phyloP scores from a whole-genome alignment of 331 rosid species.

The Quercus lobata region DNA sequence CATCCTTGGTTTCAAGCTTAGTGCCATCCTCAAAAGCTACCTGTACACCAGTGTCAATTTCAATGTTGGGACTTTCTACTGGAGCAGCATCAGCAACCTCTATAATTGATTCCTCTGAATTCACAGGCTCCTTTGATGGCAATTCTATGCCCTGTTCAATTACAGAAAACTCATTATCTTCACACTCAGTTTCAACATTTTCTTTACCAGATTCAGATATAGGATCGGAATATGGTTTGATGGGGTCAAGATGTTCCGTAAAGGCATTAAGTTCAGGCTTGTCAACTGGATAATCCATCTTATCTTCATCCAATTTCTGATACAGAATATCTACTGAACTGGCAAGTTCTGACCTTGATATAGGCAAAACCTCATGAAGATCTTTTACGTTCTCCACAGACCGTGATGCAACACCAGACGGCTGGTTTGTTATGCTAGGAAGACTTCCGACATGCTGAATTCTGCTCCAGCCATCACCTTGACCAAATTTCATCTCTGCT shows the following conservation, averaged over 20 bases:
- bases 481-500: conserved; percentile 25
- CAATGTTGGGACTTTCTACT: conserved; percentile 23
- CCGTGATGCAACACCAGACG: conserved; percentile 17
- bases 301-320: conserved; percentile 43
- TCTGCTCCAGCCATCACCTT: conserved; percentile 29
- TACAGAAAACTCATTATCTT: conserved; percentile 37
- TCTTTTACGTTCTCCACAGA: conserved; percentile 61
- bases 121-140: conserved; percentile 31
- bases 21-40: conserved; percentile 32
- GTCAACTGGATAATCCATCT: conserved; percentile 20
- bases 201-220: conserved; percentile 38
- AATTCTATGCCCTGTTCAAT: conserved; percentile 52
- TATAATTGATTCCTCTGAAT: conserved; percentile 26
- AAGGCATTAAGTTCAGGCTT: conserved; percentile 29
- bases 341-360: conserved; percentile 60
- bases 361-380: conserved; percentile 77
- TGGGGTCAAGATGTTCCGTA: conserved; percentile 35
- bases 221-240: conserved; percentile 22
- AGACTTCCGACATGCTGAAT: conserved; percentile 41
- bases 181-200: conserved; percentile 38
- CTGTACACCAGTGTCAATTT: conserved; percentile 27
- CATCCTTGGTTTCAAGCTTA: conserved; percentile 29
- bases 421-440: conserved; percentile 23
- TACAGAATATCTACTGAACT: conserved; percentile 61
- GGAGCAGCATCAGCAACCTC: conserved; percentile 40